Evolutionary conservation across 2,329 filamentous ascomycete species (phyloP), one percentile per base, ranked within the genome.

Genomic region (Aspergillus sp.): DNA sequence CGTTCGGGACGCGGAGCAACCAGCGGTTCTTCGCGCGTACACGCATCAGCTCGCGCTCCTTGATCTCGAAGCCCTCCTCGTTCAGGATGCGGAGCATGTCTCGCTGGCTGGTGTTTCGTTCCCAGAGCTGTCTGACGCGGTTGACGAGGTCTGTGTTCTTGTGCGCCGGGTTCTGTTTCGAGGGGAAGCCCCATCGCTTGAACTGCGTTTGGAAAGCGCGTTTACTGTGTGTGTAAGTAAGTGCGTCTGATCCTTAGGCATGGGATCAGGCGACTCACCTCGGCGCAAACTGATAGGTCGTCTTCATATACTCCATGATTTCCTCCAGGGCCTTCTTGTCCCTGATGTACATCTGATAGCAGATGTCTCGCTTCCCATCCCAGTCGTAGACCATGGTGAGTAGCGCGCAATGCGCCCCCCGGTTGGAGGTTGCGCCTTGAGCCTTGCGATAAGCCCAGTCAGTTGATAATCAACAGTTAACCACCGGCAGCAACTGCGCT

Each of bases 131-230:
- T 51, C 77, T 78, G 39, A 89, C 71, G 17, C 84, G 75, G 12
- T 70, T 71, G 25, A 83, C 74, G 5, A 89, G 71, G 15, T 65
- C 66, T 10, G 69, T 65, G 52, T 86, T 80, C 49, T 81, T 82
- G 51, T 86, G 75, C 1, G 78, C 77, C 1, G 78, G 77, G 38
- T 79, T 77, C 45, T 82, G 77, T 54, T 85, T 85, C 36, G 71
- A 74, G 10, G 83, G 82, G 45, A 91, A 89, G 5, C 75, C 72
- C 85, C 85, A 91, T 53, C 75, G 69, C 51, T 78, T 80, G 59
- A 86, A 84, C 45, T 86, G 80, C 3, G 71, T 76, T 56, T 86
- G 82, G 40, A 80, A 85, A 26, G 80, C 78, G 39, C 82, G 78
- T 64, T 84, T 85, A 56, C 82, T 58, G 26, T 30, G 24, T 22